These are phyloP conservation scores for Solanum bukasovii DNA, from an alignment of 257 asterid genomes.

Conservation along the genomic window DNA sequence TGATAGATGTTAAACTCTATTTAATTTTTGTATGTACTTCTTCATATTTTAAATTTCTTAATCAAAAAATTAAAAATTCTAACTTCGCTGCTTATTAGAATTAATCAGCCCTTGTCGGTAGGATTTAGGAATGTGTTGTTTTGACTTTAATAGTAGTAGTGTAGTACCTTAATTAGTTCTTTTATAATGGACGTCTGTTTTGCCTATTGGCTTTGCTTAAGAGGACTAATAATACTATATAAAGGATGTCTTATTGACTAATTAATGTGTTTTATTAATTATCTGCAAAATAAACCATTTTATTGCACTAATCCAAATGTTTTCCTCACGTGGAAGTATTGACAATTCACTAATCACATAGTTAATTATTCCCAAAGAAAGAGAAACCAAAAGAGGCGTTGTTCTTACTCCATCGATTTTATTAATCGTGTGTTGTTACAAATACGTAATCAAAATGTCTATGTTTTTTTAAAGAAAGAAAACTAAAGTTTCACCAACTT, in stretches of 20 bases:
- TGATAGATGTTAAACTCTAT: not conserved
- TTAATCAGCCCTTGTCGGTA: not conserved
- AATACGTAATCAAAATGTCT: not conserved
- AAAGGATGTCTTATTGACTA: not conserved
- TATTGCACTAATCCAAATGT: not conserved
- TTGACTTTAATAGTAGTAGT: not conserved
- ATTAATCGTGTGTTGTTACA: not conserved
- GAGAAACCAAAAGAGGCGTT: not conserved
- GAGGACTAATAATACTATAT: not conserved
- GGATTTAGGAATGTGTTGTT: not conserved
- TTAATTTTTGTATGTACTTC: not conserved
- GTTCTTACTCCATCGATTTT: not conserved
- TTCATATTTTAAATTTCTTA: not conserved
- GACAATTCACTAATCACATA: not conserved
- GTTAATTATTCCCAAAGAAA: not conserved
- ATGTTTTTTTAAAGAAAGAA: not conserved
- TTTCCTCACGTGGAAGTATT: not conserved
- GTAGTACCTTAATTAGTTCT: not conserved
- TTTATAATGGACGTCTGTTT: not conserved
- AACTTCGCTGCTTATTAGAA: not conserved
- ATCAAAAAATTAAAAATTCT: fast-evolving
- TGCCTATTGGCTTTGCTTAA: not conserved
- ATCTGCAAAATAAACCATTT: not conserved
- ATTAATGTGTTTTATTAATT: not conserved
- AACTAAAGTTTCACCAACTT: not conserved